Evolutionary conservation across 1,284 basidiomycete species (phyloP).

Genomic region (Exobasidium rhododendri): DNA sequence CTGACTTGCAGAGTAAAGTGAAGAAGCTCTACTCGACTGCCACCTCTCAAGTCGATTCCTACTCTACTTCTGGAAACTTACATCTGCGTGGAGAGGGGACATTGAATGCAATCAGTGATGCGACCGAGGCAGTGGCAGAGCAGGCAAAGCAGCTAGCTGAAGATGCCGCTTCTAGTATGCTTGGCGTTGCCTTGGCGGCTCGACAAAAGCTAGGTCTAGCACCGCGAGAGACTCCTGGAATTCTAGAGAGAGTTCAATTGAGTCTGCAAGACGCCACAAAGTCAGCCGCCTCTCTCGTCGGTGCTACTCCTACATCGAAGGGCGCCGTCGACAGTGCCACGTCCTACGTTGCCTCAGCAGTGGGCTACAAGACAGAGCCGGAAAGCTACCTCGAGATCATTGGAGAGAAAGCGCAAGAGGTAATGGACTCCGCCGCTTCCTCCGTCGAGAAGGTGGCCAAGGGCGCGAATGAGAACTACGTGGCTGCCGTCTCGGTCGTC

Average conservation of each 20-base stretch:
- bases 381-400: not conserved
- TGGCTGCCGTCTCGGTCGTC: not conserved
- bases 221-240: slow-evolving; percentile 19
- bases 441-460: not conserved
- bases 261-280: slow-evolving; percentile 9
- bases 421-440: not conserved
- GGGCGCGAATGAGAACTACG: not conserved
- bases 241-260: slow-evolving; percentile 23
- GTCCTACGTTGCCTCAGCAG: slow-evolving; percentile 12
- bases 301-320: slow-evolving; percentile 17
- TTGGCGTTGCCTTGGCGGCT: slow-evolving; percentile 28
- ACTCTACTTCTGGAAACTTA: slow-evolving; percentile 22
- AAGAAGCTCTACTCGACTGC: slow-evolving; percentile 34
- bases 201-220: slow-evolving; percentile 26
- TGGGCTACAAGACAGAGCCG: not conserved
- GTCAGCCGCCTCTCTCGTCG: slow-evolving; percentile 14
- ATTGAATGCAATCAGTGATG: slow-evolving; percentile 25
- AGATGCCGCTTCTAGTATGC: slow-evolving; percentile 32
- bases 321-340: slow-evolving; percentile 17
- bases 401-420: not conserved
- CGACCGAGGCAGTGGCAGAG: slow-evolving; percentile 29
- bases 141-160: slow-evolving; percentile 30
- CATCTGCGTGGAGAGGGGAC: slow-evolving; percentile 34
- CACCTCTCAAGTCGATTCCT: slow-evolving; percentile 29
- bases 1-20: slow-evolving; percentile 31